phyloP scores from a whole-genome alignment of 441 rosid genomes.

The Mallotus repandus region DNA sequence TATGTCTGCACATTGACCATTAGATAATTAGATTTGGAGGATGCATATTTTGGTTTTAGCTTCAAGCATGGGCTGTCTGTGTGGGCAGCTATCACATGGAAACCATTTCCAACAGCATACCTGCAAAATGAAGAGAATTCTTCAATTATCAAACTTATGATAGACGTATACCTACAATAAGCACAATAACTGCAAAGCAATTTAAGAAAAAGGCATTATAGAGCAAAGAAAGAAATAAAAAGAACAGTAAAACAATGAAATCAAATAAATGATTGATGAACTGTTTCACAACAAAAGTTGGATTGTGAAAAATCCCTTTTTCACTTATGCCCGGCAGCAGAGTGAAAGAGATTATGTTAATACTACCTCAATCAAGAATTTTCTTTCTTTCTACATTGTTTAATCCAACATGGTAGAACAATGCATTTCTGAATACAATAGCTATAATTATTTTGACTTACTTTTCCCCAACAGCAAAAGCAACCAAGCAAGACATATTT shows the following conservation, averaged over 20 bases:
- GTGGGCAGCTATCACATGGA: constrained; percentile 89
- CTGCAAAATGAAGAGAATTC: constrained; percentile 45
- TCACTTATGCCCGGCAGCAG: neutral
- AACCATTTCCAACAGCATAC: constrained; percentile 75
- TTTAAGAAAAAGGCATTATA: neutral
- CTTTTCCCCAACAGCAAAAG: constrained; percentile 90
- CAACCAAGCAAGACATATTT: constrained; percentile 90
- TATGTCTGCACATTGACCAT: constrained; percentile 96
- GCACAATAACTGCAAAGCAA: neutral
- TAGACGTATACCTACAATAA: neutral
- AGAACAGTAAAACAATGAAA: neutral
- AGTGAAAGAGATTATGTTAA: neutral
- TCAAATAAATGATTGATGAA: neutral
- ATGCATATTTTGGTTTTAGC: constrained; percentile 86
- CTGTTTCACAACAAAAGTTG: neutral
- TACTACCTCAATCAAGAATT: neutral
- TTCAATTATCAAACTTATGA: neutral
- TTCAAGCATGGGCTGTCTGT: constrained; percentile 95
- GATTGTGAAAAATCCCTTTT: neutral
- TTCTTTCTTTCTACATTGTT: neutral
- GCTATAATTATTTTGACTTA: constrained; percentile 32
- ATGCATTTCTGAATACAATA: neutral
- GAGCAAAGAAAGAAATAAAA: neutral
- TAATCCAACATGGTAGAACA: neutral
- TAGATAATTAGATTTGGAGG: constrained; percentile 72